phyloP scores from a whole-genome alignment of 768 basidiomycete genomes.

The Nidularia pulvinata region DNA sequence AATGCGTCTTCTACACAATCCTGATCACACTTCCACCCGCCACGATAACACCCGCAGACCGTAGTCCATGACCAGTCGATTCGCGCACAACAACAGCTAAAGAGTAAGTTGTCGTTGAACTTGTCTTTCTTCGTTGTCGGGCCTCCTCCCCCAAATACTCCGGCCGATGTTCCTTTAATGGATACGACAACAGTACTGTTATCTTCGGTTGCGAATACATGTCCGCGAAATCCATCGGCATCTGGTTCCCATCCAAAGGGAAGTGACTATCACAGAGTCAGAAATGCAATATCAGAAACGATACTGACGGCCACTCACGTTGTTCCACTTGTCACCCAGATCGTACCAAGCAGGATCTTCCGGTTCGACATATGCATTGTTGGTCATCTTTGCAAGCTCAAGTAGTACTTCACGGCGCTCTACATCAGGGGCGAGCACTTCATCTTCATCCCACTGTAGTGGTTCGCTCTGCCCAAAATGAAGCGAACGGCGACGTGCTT shows the following conservation, averaged over 20 bases:
- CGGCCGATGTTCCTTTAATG: slow-evolving; percentile 94
- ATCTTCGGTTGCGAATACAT: slow-evolving; percentile 84
- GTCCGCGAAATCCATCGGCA: slow-evolving; percentile 86
- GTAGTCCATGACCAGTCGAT: slow-evolving; percentile 94
- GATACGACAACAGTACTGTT: slow-evolving; percentile 86
- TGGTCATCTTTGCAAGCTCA: slow-evolving; percentile 92
- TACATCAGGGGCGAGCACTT: slow-evolving; percentile 74
- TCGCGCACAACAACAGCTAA: slow-evolving; percentile 93
- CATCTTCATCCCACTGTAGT: slow-evolving; percentile 74
- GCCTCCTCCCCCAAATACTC: slow-evolving; percentile 70
- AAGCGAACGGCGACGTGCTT: slow-evolving; percentile 43
- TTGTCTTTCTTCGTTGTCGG: slow-evolving; percentile 92
- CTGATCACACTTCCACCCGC: slow-evolving; percentile 81
- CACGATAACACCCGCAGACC: slow-evolving; percentile 87
- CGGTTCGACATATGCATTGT: slow-evolving; percentile 81
- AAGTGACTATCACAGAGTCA: slow-evolving; percentile 46
- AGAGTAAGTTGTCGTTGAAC: slow-evolving; percentile 90
- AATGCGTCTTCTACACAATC: slow-evolving; percentile 77
- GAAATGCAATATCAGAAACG: neutral
- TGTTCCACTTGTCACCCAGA: slow-evolving; percentile 63
- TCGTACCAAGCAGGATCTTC: slow-evolving; percentile 78
- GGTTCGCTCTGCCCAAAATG: slow-evolving; percentile 41
- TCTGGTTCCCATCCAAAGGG: slow-evolving; percentile 95
- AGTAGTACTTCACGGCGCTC: slow-evolving; percentile 75
- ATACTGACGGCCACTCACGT: slow-evolving; percentile 27